Evolutionary conservation across 2,329 filamentous ascomycete genomes (phyloP).

Genomic region (Dactylellina parvicollis): DNA sequence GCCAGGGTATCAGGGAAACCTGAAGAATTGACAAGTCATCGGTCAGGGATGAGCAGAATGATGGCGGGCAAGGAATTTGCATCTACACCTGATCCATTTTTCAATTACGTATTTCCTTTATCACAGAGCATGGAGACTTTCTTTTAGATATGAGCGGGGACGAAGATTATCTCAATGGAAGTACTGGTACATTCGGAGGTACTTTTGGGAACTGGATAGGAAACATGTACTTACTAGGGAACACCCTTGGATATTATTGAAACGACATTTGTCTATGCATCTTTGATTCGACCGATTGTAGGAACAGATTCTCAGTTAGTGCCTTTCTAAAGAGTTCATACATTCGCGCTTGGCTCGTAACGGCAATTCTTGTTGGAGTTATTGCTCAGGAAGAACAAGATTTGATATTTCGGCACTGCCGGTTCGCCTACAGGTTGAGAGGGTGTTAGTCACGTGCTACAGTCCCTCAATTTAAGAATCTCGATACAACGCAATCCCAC

Average conservation of each 20-base stretch:
- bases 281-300: background rate
- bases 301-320: too few relatives aligned
- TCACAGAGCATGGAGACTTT: background rate
- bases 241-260: slow-evolving; percentile 2
- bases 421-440: too few relatives aligned
- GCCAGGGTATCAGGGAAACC: background rate
- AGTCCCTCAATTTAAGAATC: too few relatives aligned
- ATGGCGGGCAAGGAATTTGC: slow-evolving; percentile 13
- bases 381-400: too few relatives aligned
- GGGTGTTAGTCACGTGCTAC: too few relatives aligned
- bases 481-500: too few relatives aligned
- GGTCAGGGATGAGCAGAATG: slow-evolving; percentile 1
- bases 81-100: slow-evolving; percentile 25
- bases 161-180: too few relatives aligned
- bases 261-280: background rate
- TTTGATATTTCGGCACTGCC: too few relatives aligned
- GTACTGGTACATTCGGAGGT: slow-evolving; percentile 1
- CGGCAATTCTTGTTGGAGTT: too few relatives aligned
- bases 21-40: slow-evolving; percentile 24
- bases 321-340: too few relatives aligned
- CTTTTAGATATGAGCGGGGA: background rate
- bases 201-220: background rate
- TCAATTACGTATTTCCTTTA: slow-evolving; percentile 37
- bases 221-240: slow-evolving; percentile 9
- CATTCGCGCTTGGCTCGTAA: too few relatives aligned